Conservation (phyloP, 257 asterid genomes). For the Solanum raphanifolium region DNA sequence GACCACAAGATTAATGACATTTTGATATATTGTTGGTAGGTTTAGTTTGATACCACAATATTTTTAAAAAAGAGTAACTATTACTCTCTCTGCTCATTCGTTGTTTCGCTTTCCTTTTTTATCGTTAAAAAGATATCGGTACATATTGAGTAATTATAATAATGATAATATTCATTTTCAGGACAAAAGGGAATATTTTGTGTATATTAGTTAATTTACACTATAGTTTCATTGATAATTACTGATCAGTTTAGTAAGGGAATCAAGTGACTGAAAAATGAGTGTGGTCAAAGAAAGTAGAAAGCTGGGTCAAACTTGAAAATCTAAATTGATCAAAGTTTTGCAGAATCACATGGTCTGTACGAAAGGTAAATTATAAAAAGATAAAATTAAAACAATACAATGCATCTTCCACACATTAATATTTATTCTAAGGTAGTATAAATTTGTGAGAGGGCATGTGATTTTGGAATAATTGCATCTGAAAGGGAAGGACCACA, state of each 20-base stretch:
- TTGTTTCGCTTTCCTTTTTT: background rate
- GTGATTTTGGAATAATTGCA: conserved; percentile 20
- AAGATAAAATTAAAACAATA: background rate
- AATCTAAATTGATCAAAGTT: background rate
- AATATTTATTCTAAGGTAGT: background rate
- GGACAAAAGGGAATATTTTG: background rate
- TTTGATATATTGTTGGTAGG: too few species aligned
- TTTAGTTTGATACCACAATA: too few species aligned
- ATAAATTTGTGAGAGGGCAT: background rate
- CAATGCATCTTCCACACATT: background rate
- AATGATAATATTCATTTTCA: background rate
- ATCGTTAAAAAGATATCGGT: background rate
- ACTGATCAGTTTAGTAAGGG: background rate
- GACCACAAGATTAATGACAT: too few species aligned
- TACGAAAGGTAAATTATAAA: background rate
- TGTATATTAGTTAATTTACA: background rate
- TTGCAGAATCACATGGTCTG: background rate
- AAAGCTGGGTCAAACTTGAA: background rate
- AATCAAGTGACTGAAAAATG: background rate
- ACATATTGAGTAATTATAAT: background rate
- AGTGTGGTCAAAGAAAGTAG: background rate
- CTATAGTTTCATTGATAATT: background rate
- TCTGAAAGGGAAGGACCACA: conserved; percentile 16
- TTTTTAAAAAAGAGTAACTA: too few species aligned
- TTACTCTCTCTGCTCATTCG: background rate